These are phyloP conservation scores for Brassica hybrid DNA, from an alignment of 441 rosid genomes.

Conservation along the genomic window DNA sequence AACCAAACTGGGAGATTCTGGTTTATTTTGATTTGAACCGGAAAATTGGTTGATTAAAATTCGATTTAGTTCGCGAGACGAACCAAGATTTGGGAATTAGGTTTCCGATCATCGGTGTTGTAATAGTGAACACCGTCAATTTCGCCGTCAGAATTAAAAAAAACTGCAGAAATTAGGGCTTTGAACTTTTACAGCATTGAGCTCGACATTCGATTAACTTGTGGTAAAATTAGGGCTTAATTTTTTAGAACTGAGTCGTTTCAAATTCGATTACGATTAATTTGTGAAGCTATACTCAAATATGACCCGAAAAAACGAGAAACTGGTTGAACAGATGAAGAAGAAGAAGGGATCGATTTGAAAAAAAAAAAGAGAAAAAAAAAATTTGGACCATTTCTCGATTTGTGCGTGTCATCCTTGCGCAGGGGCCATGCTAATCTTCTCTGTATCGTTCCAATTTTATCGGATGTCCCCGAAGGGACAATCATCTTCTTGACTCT, in stretches of 20 bases:
- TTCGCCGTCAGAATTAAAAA: neutral
- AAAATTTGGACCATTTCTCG: conserved; percentile 62
- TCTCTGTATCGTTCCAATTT: conserved; percentile 81
- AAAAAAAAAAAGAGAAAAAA: neutral
- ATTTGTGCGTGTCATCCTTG: conserved; percentile 77
- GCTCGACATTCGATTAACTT: neutral
- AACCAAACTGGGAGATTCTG: neutral
- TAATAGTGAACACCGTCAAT: neutral
- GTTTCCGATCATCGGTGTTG: neutral
- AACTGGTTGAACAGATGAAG: neutral
- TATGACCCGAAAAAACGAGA: neutral
- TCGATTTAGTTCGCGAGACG: neutral
- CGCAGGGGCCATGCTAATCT: conserved; percentile 77
- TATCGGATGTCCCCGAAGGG: conserved; percentile 60
- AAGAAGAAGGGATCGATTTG: neutral
- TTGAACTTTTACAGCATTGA: no score
- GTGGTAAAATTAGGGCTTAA: neutral
- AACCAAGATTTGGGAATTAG: neutral
- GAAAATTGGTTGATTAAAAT: neutral
- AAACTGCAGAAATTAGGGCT: neutral
- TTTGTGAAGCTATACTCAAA: neutral
- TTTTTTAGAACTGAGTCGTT: neutral
- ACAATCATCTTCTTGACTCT: conserved; percentile 1
- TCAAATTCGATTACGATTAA: neutral
- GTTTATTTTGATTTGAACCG: conserved; percentile 5